These are phyloP conservation scores for Lactuca sativa DNA, from an alignment of 129 eudicot species.

Conservation along the genomic window DNA sequence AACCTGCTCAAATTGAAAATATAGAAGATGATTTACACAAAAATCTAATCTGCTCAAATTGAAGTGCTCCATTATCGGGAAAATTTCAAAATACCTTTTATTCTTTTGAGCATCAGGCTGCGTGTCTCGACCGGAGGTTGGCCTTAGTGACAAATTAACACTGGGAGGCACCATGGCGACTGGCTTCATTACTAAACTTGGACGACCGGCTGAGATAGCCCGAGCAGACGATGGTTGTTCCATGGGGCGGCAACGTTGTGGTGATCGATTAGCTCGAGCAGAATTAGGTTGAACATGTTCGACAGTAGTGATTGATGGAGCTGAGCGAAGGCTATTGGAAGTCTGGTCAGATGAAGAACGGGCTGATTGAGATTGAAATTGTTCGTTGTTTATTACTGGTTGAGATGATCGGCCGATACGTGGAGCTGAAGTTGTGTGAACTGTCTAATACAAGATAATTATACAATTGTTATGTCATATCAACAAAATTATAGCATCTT, in stretches of 20 bases:
- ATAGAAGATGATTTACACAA: conserved; percentile 1
- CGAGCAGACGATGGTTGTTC: conserved; percentile 78
- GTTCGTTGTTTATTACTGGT: conserved; percentile 30
- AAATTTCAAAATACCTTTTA: conserved; percentile 50
- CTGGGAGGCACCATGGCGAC: conserved; percentile 59
- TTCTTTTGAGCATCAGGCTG: conserved; percentile 39
- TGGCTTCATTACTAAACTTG: conserved; percentile 46
- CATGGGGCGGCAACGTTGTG: conserved; percentile 21
- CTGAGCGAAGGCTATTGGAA: conserved; percentile 35
- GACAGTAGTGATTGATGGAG: conserved; percentile 29
- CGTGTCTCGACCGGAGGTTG: conserved; percentile 39
- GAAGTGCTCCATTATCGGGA: neutral
- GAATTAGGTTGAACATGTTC: conserved; percentile 58
- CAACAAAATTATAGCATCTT: neutral
- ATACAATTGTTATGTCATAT: conserved; percentile 23
- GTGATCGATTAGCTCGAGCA: conserved; percentile 43
- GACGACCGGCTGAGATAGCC: conserved; percentile 40
- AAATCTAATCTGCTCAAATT: conserved; percentile 2
- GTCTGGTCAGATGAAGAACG: conserved; percentile 37
- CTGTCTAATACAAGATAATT: conserved; percentile 49
- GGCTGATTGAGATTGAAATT: conserved; percentile 40
- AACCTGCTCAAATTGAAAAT: conserved; percentile 40
- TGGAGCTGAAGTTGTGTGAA: conserved; percentile 41
- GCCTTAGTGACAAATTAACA: conserved; percentile 54
- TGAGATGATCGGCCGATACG: conserved; percentile 41